Conservation (phyloP, 352 stramenopile genomes). For the Pythium periplocum region DNA sequence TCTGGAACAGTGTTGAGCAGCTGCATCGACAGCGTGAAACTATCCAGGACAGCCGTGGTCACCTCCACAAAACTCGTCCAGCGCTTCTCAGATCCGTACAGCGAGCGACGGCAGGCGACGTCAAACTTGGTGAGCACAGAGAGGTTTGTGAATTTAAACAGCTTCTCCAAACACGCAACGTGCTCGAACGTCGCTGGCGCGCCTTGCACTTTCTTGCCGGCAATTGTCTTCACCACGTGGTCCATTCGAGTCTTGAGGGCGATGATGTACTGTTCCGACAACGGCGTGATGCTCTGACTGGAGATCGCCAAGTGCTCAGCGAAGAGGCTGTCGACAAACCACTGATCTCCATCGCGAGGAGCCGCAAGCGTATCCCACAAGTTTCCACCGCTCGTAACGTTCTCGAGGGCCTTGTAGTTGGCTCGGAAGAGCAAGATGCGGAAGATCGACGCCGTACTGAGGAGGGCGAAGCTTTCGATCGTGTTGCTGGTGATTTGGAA, state of each 20-base stretch:
- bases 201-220: constrained; percentile 7
- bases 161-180: constrained; percentile 16
- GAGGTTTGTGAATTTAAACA: constrained; percentile 23
- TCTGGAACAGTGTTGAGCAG: constrained; percentile 23
- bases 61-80: constrained; percentile 17
- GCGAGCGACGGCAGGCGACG: constrained; percentile 1
- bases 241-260: constrained; percentile 22
- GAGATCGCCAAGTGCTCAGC: constrained; percentile 13
- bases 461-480: constrained; percentile 23
- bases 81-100: constrained; percentile 14
- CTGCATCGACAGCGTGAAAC: constrained; percentile 23
- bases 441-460: constrained; percentile 20
- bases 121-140: constrained; percentile 20
- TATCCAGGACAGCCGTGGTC: constrained; percentile 20
- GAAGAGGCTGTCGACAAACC: constrained; percentile 13
- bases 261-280: constrained; percentile 19
- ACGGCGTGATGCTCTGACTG: constrained; percentile 6
- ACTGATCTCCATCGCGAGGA: constrained; percentile 9
- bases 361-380: constrained; percentile 18
- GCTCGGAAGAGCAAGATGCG: constrained; percentile 24
- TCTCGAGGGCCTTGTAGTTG: constrained; percentile 14
- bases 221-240: constrained; percentile 11
- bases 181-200: constrained; percentile 18
- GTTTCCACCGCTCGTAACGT: constrained; percentile 4
- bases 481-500: constrained; percentile 23